phyloP scores from a whole-genome alignment of 2,329 filamentous ascomycete genomes.

The Trematosphaeria pertusa region DNA sequence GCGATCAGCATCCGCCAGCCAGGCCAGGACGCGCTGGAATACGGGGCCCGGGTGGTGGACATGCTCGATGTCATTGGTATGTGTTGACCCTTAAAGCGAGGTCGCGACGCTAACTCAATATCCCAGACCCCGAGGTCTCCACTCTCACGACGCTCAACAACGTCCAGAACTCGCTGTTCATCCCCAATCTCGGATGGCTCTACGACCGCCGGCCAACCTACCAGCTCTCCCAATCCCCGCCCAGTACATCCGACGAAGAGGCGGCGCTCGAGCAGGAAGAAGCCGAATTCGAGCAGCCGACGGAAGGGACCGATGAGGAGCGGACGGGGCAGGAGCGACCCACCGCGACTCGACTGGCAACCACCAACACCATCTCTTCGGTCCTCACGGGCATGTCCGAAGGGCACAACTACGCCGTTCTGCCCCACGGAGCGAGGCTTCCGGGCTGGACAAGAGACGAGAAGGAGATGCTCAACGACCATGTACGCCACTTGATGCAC shows the following conservation, averaged over 20 bases:
- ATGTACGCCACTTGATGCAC: constrained; percentile 86
- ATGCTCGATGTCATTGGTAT: constrained; percentile 73
- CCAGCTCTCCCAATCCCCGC: constrained; percentile 64
- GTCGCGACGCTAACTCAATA: constrained; percentile 34
- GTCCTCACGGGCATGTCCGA: constrained; percentile 43
- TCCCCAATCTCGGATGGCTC: constrained; percentile 76
- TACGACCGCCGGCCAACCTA: constrained; percentile 82
- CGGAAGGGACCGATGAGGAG: constrained; percentile 22
- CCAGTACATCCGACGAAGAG: constrained; percentile 39
- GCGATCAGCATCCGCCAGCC: constrained; percentile 35
- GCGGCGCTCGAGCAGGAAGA: constrained; percentile 15
- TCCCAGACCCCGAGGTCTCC: constrained; percentile 78
- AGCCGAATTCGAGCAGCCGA: constrained; percentile 16
- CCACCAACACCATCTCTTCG: constrained; percentile 40
- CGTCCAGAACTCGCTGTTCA: constrained; percentile 88
- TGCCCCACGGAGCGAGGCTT: constrained; percentile 75
- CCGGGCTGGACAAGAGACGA: constrained; percentile 80
- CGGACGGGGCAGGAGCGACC: constrained; percentile 19
- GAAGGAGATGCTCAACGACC: constrained; percentile 78
- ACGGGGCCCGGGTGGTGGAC: constrained; percentile 68
- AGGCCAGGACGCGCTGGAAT: constrained; percentile 48
- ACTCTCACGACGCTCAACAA: constrained; percentile 86
- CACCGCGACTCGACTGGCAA: constrained; percentile 15
- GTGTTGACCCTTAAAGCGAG: constrained; percentile 28
- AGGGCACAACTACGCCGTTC: constrained; percentile 77